Percentiles rank a stretch among this genome's conserved stretches.
These are phyloP conservation scores for Elsinoe necatrix DNA, from an alignment of 2,329 filamentous ascomycete species.

Conservation along the genomic window DNA sequence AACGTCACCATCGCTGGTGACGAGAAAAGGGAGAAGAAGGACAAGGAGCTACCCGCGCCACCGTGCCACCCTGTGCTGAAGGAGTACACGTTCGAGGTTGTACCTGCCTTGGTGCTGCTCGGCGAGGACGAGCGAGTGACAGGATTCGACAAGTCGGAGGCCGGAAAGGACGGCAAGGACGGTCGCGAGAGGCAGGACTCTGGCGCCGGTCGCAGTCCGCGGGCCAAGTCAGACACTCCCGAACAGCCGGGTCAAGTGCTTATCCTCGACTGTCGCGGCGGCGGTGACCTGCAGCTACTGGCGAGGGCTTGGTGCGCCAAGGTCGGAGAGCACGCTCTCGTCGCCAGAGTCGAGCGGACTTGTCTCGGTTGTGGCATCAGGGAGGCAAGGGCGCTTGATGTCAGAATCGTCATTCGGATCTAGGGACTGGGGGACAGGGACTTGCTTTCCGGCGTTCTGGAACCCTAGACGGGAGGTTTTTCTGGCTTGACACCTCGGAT, in stretches of 20 bases:
- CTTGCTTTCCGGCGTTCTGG: background rate
- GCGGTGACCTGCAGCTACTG: conserved; percentile 59
- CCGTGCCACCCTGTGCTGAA: conserved; percentile 35
- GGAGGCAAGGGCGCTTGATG: conserved; percentile 62
- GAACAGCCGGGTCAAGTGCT: conserved; percentile 28
- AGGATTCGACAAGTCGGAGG: conserved; percentile 16
- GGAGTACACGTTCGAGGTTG: conserved; percentile 30
- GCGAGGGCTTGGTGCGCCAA: conserved; percentile 66
- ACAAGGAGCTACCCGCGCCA: conserved; percentile 25
- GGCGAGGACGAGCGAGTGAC: conserved; percentile 3
- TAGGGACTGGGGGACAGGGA: conserved; percentile 17
- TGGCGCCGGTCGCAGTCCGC: conserved; percentile 1
- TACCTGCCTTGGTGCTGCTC: conserved; percentile 27
- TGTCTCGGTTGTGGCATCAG: conserved; percentile 67
- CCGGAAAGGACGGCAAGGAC: background rate
- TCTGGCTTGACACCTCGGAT: background rate
- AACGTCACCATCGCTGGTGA: conserved; percentile 14
- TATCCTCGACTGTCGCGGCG: conserved; percentile 46
- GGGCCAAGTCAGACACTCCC: conserved; percentile 16
- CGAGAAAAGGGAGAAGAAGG: conserved; percentile 16
- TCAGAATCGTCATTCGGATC: conserved; percentile 53
- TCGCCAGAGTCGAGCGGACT: conserved; percentile 58
- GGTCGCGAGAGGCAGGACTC: conserved; percentile 5
- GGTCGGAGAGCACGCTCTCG: conserved; percentile 63
- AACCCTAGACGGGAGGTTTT: no score